Evolutionary conservation across 768 basidiomycete species (phyloP).

Genomic region (Psilocybe cyanescens): DNA sequence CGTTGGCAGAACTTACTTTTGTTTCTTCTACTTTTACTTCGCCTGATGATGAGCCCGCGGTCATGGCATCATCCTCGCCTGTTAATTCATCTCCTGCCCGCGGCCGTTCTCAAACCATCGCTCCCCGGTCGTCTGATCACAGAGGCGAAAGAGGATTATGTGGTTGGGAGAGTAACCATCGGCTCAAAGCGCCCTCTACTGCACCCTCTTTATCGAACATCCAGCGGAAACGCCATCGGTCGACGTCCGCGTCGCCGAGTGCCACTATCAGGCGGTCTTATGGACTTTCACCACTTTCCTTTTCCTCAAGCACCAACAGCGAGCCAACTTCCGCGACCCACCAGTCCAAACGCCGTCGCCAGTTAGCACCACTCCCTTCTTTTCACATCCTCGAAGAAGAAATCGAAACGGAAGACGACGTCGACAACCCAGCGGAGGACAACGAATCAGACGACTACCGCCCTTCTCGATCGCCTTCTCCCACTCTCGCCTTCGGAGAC

Average conservation of each 20-base stretch:
- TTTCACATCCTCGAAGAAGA: not conserved
- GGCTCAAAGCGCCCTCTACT: not conserved
- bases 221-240: slow-evolving; percentile 6
- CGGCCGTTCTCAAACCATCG: slow-evolving; percentile 10
- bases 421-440: slow-evolving; percentile 29
- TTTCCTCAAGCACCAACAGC: slow-evolving; percentile 1
- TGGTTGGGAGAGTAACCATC: slow-evolving; percentile 16
- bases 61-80: slow-evolving; percentile 2
- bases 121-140: slow-evolving; percentile 4
- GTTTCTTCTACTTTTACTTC: slow-evolving; percentile 3
- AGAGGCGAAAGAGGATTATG: slow-evolving; percentile 14
- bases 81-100: not conserved
- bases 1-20: not conserved
- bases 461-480: slow-evolving; percentile 30
- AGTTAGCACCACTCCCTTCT: not conserved
- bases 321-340: not conserved
- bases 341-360: slow-evolving; percentile 1
- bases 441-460: slow-evolving; percentile 34
- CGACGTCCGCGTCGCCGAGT: slow-evolving; percentile 6
- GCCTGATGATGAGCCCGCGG: not conserved
- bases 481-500: not conserved
- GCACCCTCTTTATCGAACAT: not conserved
- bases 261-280: slow-evolving; percentile 5
- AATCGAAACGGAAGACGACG: slow-evolving; percentile 17
- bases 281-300: not conserved